Conservation (phyloP, 2,329 filamentous ascomycete genomes). For the Verticillium longisporum region DNA sequence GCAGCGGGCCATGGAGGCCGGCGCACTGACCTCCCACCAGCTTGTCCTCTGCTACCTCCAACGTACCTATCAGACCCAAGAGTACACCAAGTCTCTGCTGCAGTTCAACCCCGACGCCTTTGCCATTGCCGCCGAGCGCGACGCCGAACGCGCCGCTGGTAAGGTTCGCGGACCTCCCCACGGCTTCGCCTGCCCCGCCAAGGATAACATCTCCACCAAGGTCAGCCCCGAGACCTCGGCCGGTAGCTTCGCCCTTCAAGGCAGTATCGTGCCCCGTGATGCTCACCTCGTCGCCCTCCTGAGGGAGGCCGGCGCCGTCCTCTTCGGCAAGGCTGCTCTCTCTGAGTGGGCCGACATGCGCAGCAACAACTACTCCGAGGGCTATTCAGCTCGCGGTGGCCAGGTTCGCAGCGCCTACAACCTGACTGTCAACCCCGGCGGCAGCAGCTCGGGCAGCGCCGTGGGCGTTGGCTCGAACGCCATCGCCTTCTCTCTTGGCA, state of each 20-base stretch:
- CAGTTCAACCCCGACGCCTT: constrained; percentile 64
- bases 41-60: constrained; percentile 57
- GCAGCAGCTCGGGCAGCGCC: constrained; percentile 61
- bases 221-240: constrained; percentile 71
- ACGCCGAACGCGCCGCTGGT: constrained; percentile 51
- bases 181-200: constrained; percentile 69
- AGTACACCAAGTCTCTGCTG: constrained; percentile 57
- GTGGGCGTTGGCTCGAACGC: constrained; percentile 58
- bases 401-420: constrained; percentile 63
- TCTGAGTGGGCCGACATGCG: constrained; percentile 73
- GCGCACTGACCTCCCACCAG: constrained; percentile 49
- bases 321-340: constrained; percentile 65
- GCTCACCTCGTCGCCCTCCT: constrained; percentile 56
- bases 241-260: constrained; percentile 60
- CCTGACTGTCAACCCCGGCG: constrained; percentile 59
- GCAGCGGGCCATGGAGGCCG: constrained; percentile 48
- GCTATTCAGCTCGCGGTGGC: constrained; percentile 58
- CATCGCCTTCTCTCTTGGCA: constrained; percentile 60
- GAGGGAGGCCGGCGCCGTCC: constrained; percentile 57
- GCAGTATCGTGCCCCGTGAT: constrained; percentile 61
- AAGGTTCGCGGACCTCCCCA: constrained; percentile 59
- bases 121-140: constrained; percentile 51
- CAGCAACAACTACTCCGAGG: constrained; percentile 59
- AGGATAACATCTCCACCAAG: constrained; percentile 64
- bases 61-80: constrained; percentile 53